Conservation (phyloP, 805 yeast genomes). For the Hanseniaspora jakobsenii region DNA sequence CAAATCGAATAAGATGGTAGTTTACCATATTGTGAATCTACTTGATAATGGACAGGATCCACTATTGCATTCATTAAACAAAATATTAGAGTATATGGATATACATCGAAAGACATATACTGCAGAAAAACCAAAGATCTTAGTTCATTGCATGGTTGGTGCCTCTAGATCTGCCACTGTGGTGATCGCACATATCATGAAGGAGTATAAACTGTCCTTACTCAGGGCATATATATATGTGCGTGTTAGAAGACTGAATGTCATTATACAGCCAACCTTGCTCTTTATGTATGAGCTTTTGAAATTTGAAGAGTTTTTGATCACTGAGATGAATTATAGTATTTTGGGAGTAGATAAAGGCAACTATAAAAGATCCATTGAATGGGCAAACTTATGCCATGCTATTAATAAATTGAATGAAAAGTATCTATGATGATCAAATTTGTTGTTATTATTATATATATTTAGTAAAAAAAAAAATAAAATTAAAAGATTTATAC, state of each 20-base stretch:
- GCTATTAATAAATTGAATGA: constrained; percentile 69
- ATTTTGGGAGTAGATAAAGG: constrained; percentile 20
- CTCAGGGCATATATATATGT: constrained; percentile 77
- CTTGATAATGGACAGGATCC: constrained; percentile 89
- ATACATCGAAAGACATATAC: constrained; percentile 30
- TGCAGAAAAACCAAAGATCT: constrained; percentile 41
- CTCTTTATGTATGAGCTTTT: constrained; percentile 83
- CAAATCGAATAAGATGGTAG: constrained; percentile 25
- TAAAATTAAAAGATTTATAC: not conserved
- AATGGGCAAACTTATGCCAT: constrained; percentile 79
- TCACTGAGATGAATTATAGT: constrained; percentile 15
- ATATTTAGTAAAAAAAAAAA: not conserved
- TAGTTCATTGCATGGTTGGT: constrained; percentile 92
- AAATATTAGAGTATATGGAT: constrained; percentile 56
- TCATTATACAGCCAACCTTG: constrained; percentile 87
- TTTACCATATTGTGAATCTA: constrained; percentile 54
- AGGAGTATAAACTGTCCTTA: constrained; percentile 49
- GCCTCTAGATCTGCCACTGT: constrained; percentile 92
- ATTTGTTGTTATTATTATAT: not conserved
- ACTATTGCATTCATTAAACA: constrained; percentile 47
- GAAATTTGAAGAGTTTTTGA: constrained; percentile 34
- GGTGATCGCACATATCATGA: constrained; percentile 91
- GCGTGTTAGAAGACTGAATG: constrained; percentile 79
- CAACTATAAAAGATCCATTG: constrained; percentile 46
- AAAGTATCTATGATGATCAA: constrained; percentile 32